Conservation (phyloP, 2,329 filamentous ascomycete genomes). For the Cladosporium oxysporum region DNA sequence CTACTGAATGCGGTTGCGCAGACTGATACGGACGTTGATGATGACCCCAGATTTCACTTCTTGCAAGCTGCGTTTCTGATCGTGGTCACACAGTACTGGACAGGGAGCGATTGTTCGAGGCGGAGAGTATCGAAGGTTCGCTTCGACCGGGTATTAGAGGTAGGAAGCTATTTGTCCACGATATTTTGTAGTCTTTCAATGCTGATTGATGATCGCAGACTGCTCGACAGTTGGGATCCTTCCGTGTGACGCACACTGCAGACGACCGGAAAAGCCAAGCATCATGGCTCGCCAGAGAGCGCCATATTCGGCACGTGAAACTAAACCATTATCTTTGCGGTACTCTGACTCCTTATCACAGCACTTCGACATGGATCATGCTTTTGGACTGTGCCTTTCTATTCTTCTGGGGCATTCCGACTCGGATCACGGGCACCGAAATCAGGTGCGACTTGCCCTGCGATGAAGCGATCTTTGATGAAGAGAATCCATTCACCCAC, state of each 20-base stretch:
- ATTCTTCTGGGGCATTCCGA: conserved; percentile 23
- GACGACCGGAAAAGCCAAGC: conserved; percentile 21
- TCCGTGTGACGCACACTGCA: conserved; percentile 16
- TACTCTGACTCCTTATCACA: not conserved
- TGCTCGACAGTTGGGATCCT: conserved; percentile 4
- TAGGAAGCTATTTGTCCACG: not conserved
- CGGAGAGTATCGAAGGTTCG: not conserved
- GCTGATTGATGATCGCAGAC: not conserved
- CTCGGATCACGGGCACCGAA: conserved; percentile 20
- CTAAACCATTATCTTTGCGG: not conserved
- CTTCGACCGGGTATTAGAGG: not conserved
- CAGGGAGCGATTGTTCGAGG: not conserved
- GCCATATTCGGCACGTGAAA: conserved; percentile 19
- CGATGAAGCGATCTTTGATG: conserved; percentile 19
- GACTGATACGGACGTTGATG: not conserved
- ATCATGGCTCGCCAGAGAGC: conserved; percentile 22
- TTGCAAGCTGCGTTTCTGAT: not conserved
- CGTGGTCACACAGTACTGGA: not conserved
- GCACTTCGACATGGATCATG: conserved; percentile 17
- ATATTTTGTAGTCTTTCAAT: not conserved
- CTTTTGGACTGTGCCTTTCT: conserved; percentile 24
- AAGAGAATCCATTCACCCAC: conserved; percentile 22
- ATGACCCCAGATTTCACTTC: not conserved
- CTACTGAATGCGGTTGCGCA: not conserved
- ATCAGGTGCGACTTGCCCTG: conserved; percentile 22